These are phyloP conservation scores for Boletus patriciae DNA, from an alignment of 768 basidiomycete genomes.

Conservation along the genomic window DNA sequence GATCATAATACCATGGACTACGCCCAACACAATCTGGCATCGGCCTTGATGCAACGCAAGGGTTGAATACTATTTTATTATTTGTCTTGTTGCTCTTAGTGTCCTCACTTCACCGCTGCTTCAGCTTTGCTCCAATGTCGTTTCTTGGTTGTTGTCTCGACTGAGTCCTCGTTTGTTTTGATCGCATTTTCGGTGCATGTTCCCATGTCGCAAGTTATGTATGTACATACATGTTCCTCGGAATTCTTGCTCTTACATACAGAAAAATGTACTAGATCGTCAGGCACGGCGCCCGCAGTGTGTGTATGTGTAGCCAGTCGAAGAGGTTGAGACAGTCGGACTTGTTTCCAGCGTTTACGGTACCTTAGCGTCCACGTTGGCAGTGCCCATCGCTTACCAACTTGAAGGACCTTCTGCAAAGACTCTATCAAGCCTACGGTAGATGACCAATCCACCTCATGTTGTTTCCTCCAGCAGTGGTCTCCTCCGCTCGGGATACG, in stretches of 20 bases:
- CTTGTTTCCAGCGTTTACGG: too few relatives aligned
- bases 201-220: constrained; percentile 12
- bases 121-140: background rate
- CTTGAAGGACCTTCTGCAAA: too few relatives aligned
- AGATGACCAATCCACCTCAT: constrained; percentile 9
- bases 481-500: constrained; percentile 5
- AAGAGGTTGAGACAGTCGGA: too few relatives aligned
- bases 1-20: constrained; percentile 27
- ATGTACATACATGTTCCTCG: constrained; percentile 10
- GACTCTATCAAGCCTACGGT: background rate
- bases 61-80: constrained; percentile 13
- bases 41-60: constrained; percentile 28
- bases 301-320: background rate
- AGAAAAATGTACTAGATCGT: constrained; percentile 4
- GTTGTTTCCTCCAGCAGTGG: background rate
- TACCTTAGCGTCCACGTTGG: too few relatives aligned
- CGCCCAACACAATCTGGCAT: constrained; percentile 26
- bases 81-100: constrained; percentile 5
- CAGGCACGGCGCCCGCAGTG: background rate
- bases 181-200: constrained; percentile 8
- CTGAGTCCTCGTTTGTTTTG: constrained; percentile 11
- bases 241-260: constrained; percentile 5
- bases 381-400: too few relatives aligned
- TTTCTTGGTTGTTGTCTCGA: constrained; percentile 2
- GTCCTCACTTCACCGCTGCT: constrained; percentile 1